Percentiles rank a stretch among this genome's conserved stretches.
Evolutionary conservation across 257 asterid species (phyloP).

Genomic region (Petrea volubilis): DNA sequence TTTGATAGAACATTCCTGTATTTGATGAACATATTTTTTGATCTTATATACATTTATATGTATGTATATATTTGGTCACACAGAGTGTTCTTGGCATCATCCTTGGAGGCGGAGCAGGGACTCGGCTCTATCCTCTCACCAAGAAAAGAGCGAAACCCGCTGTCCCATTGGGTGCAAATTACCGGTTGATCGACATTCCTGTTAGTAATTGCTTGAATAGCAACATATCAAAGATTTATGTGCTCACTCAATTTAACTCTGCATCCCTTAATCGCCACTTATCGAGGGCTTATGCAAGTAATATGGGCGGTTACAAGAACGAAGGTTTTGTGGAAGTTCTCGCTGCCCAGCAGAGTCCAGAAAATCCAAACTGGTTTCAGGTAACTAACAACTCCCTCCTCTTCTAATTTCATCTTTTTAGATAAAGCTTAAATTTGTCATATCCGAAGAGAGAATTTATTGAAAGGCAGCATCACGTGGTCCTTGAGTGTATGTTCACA

Average conservation of each 20-base stretch:
- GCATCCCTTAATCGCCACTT: conserved; percentile 70
- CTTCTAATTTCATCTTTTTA: neutral
- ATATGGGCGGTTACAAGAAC: conserved; percentile 64
- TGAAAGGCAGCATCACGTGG: no score
- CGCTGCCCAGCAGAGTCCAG: conserved; percentile 77
- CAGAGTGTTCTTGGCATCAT: conserved; percentile 73
- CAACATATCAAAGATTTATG: conserved; percentile 56
- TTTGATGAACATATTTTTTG: no score
- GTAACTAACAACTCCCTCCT: conserved; percentile 24
- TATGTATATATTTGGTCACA: conserved; percentile 23
- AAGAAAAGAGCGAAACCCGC: conserved; percentile 73
- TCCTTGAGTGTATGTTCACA: no score
- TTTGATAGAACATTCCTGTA: no score
- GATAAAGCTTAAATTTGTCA: no score
- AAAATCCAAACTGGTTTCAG: conserved; percentile 75
- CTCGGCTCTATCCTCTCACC: conserved; percentile 65
- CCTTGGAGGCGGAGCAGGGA: conserved; percentile 77
- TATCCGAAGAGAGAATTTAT: no score
- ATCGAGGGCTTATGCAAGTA: conserved; percentile 68
- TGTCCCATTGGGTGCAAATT: conserved; percentile 70
- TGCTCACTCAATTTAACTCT: conserved; percentile 65
- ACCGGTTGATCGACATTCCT: conserved; percentile 64
- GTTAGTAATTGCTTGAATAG: conserved; percentile 68
- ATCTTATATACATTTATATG: no score
- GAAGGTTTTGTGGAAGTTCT: conserved; percentile 74